Conservation (phyloP, 2,329 filamentous ascomycete species). For the Zasmidium cellare region DNA sequence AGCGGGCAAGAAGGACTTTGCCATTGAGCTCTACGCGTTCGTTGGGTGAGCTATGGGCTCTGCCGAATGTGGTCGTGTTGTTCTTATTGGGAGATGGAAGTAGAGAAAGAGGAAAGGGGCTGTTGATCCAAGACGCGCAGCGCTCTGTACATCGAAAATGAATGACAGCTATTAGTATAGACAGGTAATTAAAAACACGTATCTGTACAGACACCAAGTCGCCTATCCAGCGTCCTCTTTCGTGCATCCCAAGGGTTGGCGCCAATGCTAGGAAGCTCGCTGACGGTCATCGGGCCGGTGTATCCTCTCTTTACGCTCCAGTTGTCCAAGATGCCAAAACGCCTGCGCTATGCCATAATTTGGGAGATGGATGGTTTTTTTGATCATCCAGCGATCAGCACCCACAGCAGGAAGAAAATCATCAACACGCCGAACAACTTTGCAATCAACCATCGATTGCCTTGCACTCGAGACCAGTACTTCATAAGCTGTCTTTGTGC, state of each 20-base stretch:
- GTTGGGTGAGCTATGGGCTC: no score
- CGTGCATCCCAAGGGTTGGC: not conserved
- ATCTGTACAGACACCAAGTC: not conserved
- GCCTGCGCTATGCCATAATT: not conserved
- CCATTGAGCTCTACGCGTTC: no score
- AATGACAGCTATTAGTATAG: not conserved
- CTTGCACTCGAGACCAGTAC: conserved; percentile 92
- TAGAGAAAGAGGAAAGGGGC: not conserved
- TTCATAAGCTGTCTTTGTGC: conserved; percentile 94
- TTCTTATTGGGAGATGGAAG: not conserved
- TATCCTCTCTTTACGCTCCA: not conserved
- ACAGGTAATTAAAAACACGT: not conserved
- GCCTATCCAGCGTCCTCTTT: not conserved
- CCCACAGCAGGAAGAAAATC: conserved; percentile 61
- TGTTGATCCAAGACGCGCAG: not conserved
- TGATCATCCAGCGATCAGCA: conserved; percentile 34
- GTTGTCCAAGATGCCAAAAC: not conserved
- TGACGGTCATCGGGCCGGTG: not conserved
- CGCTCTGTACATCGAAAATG: not conserved
- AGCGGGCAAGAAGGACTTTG: no score
- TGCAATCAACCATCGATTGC: conserved; percentile 92
- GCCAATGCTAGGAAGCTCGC: no score
- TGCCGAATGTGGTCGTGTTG: no score
- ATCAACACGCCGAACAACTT: conserved; percentile 85
- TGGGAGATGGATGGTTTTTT: no score